Percentiles rank a stretch among this genome's conserved stretches.
Conservation (phyloP, 306 rosid species). For the Gastrolobium villosum region DNA sequence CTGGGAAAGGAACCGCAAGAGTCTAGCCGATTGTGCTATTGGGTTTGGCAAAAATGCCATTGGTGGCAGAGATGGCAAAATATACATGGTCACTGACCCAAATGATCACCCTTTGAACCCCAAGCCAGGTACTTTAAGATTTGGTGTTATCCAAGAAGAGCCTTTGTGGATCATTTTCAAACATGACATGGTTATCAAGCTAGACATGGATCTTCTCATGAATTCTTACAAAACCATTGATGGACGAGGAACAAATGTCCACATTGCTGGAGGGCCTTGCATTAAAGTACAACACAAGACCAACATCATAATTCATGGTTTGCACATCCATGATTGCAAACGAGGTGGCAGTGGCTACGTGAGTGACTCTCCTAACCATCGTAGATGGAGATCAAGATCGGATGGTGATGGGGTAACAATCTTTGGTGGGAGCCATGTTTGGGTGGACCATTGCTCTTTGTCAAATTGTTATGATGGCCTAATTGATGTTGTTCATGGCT, state of each 20-base stretch:
- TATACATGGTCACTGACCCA: conserved; percentile 73
- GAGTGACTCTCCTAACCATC: conserved; percentile 69
- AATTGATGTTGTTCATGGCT: conserved; percentile 67
- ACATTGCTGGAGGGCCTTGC: conserved; percentile 86
- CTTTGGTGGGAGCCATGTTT: conserved; percentile 68
- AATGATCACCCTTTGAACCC: conserved; percentile 71
- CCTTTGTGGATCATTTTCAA: conserved; percentile 88
- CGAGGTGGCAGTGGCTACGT: conserved; percentile 74
- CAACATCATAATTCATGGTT: conserved; percentile 78
- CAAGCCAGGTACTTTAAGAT: conserved; percentile 73
- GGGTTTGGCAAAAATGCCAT: conserved; percentile 84
- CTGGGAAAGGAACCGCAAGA: conserved; percentile 78
- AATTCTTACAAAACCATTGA: conserved; percentile 89
- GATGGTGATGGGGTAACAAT: conserved; percentile 85
- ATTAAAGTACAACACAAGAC: conserved; percentile 69
- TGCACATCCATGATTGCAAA: conserved; percentile 80
- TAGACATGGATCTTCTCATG: conserved; percentile 71
- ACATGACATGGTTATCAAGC: conserved; percentile 73
- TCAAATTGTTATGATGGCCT: conserved; percentile 79
- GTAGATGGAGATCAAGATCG: conserved; percentile 64
- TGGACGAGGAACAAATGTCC: conserved; percentile 78
- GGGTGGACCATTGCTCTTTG: conserved; percentile 83
- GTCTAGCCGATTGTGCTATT: conserved; percentile 75
- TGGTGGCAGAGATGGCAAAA: conserved; percentile 78
- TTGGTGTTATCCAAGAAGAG: conserved; percentile 75